A percentile compares a stretch with the other conserved stretches of the same genome.
These are phyloP conservation scores for Aspergillus fumigatus DNA, from an alignment of 2,329 filamentous ascomycete genomes.

Conservation along the genomic window DNA sequence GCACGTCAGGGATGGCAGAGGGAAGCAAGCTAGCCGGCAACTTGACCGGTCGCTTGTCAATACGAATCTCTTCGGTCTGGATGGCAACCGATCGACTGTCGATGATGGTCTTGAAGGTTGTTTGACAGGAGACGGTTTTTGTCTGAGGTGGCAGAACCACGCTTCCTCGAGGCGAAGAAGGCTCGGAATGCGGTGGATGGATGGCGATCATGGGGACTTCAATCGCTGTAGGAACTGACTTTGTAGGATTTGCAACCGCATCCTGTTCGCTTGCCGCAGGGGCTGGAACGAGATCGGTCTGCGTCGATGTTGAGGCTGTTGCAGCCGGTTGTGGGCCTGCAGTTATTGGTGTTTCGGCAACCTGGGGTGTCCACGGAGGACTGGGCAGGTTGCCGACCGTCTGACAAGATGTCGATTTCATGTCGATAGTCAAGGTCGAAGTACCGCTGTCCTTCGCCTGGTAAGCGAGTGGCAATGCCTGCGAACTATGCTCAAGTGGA, in stretches of 20 bases:
- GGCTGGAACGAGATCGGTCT: conserved; percentile 28
- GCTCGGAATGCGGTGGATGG: conserved; percentile 78
- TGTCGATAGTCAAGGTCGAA: conserved; percentile 28
- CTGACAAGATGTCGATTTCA: conserved; percentile 42
- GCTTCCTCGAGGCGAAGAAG: conserved; percentile 70
- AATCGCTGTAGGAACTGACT: conserved; percentile 16
- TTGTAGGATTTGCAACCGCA: conserved; percentile 9
- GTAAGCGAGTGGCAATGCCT: conserved; percentile 3
- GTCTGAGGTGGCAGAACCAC: conserved; percentile 73
- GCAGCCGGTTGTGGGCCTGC: conserved; percentile 7
- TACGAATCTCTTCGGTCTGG: conserved; percentile 87
- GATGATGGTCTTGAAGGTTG: conserved; percentile 49
- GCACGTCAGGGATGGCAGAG: conserved; percentile 62
- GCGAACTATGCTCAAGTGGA: background rate
- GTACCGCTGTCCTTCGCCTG: conserved; percentile 27
- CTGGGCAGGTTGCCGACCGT: conserved; percentile 37
- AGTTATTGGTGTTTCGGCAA: conserved; percentile 16
- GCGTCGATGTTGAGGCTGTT: conserved; percentile 29
- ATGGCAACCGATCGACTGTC: conserved; percentile 55
- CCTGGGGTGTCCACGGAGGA: conserved; percentile 32
- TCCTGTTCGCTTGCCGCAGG: conserved; percentile 12
- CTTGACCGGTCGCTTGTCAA: conserved; percentile 71
- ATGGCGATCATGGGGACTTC: conserved; percentile 85
- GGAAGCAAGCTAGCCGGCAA: conserved; percentile 75
- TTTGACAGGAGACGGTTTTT: conserved; percentile 81